Conservation (phyloP, 805 yeast species). For the Pichia thaimueangensis region DNA sequence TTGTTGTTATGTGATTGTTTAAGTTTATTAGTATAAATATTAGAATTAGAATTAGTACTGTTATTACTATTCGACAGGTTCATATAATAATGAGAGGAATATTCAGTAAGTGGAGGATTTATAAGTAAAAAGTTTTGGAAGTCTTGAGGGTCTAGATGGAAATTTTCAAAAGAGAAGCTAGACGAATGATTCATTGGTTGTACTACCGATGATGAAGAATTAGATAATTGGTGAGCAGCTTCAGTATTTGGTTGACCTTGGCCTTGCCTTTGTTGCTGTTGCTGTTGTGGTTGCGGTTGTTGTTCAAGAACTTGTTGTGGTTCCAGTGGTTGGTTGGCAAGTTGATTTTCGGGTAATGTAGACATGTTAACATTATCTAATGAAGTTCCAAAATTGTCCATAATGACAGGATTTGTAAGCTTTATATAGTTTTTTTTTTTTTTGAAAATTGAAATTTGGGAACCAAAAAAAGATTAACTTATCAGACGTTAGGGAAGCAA, state of each 20-base stretch:
- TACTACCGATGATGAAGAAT: neutral
- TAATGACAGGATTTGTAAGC: no score
- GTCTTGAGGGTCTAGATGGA: conserved; percentile 31
- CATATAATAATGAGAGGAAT: conserved; percentile 17
- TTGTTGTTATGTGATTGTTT: neutral
- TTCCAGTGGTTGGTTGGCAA: no score
- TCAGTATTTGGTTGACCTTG: neutral
- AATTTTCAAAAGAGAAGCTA: conserved; percentile 19
- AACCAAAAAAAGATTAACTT: no score
- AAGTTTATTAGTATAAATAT: neutral
- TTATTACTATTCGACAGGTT: conserved; percentile 3
- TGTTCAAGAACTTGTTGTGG: no score
- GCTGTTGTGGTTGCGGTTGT: neutral
- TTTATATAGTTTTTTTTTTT: no score
- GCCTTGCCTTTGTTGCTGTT: neutral
- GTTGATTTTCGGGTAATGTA: no score
- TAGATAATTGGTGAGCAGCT: no score
- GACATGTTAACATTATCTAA: no score
- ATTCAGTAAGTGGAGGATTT: conserved; percentile 33
- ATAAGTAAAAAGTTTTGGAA: conserved; percentile 31
- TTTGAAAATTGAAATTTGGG: no score
- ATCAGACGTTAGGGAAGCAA: no score
- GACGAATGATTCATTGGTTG: neutral
- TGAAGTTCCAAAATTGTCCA: neutral
- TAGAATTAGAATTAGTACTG: neutral